Conservation (phyloP, 176 grass and related monocot genomes). For the Juncus effusus region DNA sequence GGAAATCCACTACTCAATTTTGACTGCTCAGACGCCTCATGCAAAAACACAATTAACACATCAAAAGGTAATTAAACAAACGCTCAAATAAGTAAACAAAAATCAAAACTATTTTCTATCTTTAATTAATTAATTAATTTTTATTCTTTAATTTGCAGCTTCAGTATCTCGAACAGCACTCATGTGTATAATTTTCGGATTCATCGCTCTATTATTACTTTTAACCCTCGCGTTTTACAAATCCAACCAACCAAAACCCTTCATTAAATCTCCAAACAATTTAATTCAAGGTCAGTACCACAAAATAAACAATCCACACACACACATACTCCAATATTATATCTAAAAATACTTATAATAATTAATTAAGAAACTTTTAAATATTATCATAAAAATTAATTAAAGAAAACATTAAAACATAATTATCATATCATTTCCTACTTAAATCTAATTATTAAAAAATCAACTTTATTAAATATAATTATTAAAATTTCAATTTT, state of each 20-base stretch:
- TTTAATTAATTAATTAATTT: conserved; percentile 3
- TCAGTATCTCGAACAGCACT: conserved; percentile 58
- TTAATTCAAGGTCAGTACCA: conserved; percentile 50
- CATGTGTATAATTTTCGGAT: conserved; percentile 74
- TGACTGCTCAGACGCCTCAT: conserved; percentile 53
- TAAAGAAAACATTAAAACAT: too few species aligned
- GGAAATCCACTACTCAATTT: conserved; percentile 68
- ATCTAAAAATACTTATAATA: too few species aligned
- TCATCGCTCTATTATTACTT: conserved; percentile 60
- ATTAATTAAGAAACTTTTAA: too few species aligned
- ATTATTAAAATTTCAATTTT: too few species aligned
- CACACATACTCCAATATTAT: too few species aligned
- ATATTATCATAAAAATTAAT: too few species aligned
- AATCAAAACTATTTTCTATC: neutral
- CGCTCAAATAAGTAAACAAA: conserved; percentile 7
- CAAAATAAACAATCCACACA: too few species aligned
- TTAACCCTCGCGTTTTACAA: conserved; percentile 70
- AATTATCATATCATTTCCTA: too few species aligned
- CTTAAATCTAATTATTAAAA: too few species aligned
- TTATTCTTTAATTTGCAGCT: conserved; percentile 34
- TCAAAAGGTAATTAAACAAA: conserved; percentile 52
- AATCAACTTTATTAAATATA: too few species aligned
- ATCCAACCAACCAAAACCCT: conserved; percentile 69
- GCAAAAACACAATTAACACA: conserved; percentile 38
- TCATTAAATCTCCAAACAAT: conserved; percentile 54